These are phyloP conservation scores for Mycena latifolia DNA, from an alignment of 768 basidiomycete genomes.

Conservation along the genomic window DNA sequence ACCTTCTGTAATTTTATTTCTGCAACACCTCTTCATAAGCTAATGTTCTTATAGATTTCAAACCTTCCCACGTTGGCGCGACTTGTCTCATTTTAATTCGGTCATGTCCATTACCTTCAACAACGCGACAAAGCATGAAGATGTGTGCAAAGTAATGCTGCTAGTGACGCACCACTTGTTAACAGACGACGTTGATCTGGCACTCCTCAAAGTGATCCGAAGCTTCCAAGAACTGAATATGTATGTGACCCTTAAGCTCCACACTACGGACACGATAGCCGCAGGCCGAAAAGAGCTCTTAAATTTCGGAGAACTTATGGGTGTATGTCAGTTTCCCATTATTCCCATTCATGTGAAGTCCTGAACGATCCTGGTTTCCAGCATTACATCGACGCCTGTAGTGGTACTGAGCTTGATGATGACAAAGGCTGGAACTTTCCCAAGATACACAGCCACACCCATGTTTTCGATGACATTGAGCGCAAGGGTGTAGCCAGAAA, in stretches of 20 bases:
- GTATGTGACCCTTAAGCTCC: background rate
- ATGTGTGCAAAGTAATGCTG: background rate
- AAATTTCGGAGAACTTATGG: background rate
- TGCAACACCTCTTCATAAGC: no score
- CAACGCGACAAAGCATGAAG: constrained; percentile 47
- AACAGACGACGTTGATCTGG: background rate
- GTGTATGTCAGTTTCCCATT: background rate
- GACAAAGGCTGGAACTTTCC: constrained; percentile 51
- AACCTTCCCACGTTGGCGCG: constrained; percentile 47
- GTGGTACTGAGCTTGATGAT: constrained; percentile 22
- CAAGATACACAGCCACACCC: constrained; percentile 48
- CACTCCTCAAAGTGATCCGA: background rate
- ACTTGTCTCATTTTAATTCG: constrained; percentile 47
- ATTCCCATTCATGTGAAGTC: no score
- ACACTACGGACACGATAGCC: constrained; percentile 1
- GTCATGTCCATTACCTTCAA: constrained; percentile 44
- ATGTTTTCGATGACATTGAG: constrained; percentile 49
- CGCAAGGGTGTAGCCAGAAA: constrained; percentile 45
- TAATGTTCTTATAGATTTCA: constrained; percentile 38
- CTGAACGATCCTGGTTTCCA: no score
- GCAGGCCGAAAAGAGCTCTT: background rate
- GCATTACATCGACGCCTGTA: background rate
- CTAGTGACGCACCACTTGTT: constrained; percentile 34
- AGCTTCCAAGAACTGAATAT: constrained; percentile 8
- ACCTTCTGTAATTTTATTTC: constrained; percentile 45